Conservation (phyloP, 345 rosid genomes). For the Camelina laxa region DNA sequence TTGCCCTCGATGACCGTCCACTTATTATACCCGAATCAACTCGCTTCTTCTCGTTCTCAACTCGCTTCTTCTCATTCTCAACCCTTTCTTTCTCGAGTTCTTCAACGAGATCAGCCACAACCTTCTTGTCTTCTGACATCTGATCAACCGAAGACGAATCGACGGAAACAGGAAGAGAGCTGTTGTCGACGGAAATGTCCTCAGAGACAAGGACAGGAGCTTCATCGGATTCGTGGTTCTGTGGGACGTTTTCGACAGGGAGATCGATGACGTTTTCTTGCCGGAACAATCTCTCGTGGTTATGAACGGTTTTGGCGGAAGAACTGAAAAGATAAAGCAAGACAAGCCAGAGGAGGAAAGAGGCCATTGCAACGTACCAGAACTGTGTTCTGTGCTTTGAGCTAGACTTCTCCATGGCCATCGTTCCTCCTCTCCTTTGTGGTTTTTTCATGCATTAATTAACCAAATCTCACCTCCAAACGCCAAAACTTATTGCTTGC, state of each 20-base stretch:
- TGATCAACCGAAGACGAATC: conserved; percentile 10
- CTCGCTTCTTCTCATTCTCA: conserved; percentile 21
- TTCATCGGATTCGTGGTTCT: conserved; percentile 33
- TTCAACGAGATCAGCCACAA: conserved; percentile 34
- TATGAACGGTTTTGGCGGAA: conserved; percentile 39
- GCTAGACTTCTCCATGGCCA: conserved; percentile 47
- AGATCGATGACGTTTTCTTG: conserved; percentile 35
- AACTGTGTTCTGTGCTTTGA: conserved; percentile 51
- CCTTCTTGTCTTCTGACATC: conserved; percentile 31
- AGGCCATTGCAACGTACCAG: conserved; percentile 55
- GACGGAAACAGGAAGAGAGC: conserved; percentile 19
- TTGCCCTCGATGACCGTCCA: conserved; percentile 20
- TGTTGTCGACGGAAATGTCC: conserved; percentile 18
- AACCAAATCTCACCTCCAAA: conserved; percentile 8
- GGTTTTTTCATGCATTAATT: conserved; percentile 41
- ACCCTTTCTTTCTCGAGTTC: conserved; percentile 35
- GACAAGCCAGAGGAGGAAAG: conserved; percentile 54
- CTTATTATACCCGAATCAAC: not conserved
- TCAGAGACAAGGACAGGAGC: conserved; percentile 20
- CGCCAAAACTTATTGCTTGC: conserved; percentile 18
- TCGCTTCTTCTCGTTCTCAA: conserved; percentile 22
- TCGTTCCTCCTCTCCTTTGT: conserved; percentile 40
- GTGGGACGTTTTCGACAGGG: not conserved
- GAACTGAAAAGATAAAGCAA: conserved; percentile 56
- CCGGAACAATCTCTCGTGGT: conserved; percentile 37